Evolutionary conservation across 2,329 filamentous ascomycete species (phyloP), one percentile per base, ranked within the genome.

Genomic region (Neonectria hederae): DNA sequence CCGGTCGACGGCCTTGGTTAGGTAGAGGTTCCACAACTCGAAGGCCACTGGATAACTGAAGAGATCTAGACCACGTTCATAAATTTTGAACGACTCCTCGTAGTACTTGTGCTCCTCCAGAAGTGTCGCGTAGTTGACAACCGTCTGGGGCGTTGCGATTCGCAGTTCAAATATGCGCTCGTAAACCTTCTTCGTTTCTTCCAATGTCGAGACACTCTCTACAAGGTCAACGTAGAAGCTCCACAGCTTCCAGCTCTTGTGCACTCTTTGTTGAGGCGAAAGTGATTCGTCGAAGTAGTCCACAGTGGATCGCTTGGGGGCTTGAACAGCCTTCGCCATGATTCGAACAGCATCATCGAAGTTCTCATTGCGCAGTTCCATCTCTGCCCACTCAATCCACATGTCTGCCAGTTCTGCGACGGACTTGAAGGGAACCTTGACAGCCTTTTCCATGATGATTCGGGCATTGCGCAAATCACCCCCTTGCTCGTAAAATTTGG

Each of bases 211-310:
- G 32, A 97, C 94, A 77, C 94, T 97, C 78, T 99, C 96, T 3
- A 99, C 94, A 1, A 99, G 87, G 77, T 99, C 96, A 43, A 99
- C 94, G 74, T 99, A 99, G 83, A 99, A 99, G 80, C 94, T 97
- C 96, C 96, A 99, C 11, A 99, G 82, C 78, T 98, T 99, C 96
- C 96, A 99, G 76, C 93, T 97, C 84, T 99, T 99, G 82, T 99
- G 96, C 3, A 99, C 92, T 67, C 97, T 89, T 81, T 98, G 96
- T 77, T 99, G 96, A 4, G 96, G 95, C 2, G 93, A 94, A 7
- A 99, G 83, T 0, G 88, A 93, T 77, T 99, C 97, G 77, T 99
- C 96, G 75, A 98, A 99, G 77, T 98, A 99, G 81, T 99, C 96
- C n/a, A 99, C 94, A 2, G 90, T 97, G n/a, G 95, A 97, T 69